A percentile compares a stretch with the other conserved stretches of the same genome.
Evolutionary conservation across 2,329 filamentous ascomycete genomes (phyloP).

Genomic region (Thielaviopsis ethacetica): DNA sequence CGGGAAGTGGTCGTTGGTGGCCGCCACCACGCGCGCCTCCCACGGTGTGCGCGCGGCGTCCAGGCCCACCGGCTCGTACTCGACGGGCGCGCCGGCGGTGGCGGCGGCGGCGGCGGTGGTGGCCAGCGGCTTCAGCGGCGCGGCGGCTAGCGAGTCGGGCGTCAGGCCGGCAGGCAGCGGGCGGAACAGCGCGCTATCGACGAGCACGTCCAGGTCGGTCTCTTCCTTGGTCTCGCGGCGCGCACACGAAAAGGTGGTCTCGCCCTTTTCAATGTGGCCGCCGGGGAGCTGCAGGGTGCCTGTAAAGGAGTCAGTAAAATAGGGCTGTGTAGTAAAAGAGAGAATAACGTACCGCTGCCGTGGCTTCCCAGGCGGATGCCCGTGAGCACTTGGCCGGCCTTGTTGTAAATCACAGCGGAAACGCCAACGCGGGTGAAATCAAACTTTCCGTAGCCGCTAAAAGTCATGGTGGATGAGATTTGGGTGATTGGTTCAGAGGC

Average conservation of each 20-base stretch:
- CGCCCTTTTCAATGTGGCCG: constrained; percentile 57
- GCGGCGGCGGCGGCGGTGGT: too few relatives aligned
- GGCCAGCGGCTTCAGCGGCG: background rate
- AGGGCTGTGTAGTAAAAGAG: background rate
- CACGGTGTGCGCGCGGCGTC: background rate
- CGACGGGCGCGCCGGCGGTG: background rate
- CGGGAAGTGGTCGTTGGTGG: constrained; percentile 52
- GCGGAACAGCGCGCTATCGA: constrained; percentile 17
- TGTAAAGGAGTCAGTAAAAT: constrained; percentile 13
- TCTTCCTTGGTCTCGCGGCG: constrained; percentile 54
- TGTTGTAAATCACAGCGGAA: constrained; percentile 28
- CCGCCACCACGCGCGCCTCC: constrained; percentile 30
- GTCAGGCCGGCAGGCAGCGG: background rate
- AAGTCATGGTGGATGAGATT: background rate
- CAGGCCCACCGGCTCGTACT: background rate
- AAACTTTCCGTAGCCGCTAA: constrained; percentile 4
- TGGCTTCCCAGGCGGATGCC: constrained; percentile 33
- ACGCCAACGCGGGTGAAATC: constrained; percentile 30
- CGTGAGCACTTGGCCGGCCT: constrained; percentile 27
- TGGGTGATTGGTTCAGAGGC: too few relatives aligned
- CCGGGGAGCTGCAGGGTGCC: constrained; percentile 54
- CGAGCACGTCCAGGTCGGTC: constrained; percentile 42
- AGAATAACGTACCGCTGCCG: constrained; percentile 25
- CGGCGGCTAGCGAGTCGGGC: background rate
- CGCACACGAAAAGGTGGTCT: constrained; percentile 45